phyloP scores from a whole-genome alignment of 306 rosid species.

The Rosa multiflora region DNA sequence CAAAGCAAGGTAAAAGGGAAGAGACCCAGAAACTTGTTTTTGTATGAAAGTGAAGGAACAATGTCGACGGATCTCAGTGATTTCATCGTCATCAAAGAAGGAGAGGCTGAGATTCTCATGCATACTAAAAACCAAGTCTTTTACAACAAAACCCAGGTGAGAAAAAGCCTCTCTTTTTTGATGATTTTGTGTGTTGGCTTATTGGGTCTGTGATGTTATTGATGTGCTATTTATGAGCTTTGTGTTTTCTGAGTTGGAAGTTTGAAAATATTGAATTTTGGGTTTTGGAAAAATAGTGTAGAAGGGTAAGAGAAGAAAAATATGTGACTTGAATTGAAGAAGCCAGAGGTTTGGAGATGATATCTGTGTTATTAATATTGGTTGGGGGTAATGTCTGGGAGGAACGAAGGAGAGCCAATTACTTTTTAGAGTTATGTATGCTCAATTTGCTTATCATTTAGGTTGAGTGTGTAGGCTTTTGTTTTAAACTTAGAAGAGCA shows the following conservation, averaged over 20 bases:
- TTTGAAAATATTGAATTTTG: background rate
- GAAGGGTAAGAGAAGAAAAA: background rate
- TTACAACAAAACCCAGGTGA: constrained; percentile 87
- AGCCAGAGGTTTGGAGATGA: background rate
- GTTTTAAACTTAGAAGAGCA: background rate
- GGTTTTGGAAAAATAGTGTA: background rate
- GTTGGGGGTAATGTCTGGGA: background rate
- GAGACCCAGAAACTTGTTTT: constrained; percentile 28
- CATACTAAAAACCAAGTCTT: constrained; percentile 86
- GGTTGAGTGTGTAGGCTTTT: background rate
- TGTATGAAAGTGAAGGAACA: constrained; percentile 40
- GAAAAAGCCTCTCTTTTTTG: constrained; percentile 26
- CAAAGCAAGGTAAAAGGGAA: background rate
- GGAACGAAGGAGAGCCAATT: background rate
- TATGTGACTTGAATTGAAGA: background rate
- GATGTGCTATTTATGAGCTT: background rate
- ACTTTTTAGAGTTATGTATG: background rate
- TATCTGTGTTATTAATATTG: background rate
- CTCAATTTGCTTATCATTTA: constrained; percentile 1
- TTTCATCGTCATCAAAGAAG: constrained; percentile 76
- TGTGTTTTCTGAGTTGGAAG: constrained; percentile 8
- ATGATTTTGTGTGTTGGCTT: constrained; percentile 7
- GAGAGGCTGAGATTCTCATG: constrained; percentile 99
- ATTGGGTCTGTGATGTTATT: constrained; percentile 20
- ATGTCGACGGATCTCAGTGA: constrained; percentile 73